Base-by-base conservation (phyloP, 306 rosid genomes). In the Glycyrrhiza uralensis region DNA sequence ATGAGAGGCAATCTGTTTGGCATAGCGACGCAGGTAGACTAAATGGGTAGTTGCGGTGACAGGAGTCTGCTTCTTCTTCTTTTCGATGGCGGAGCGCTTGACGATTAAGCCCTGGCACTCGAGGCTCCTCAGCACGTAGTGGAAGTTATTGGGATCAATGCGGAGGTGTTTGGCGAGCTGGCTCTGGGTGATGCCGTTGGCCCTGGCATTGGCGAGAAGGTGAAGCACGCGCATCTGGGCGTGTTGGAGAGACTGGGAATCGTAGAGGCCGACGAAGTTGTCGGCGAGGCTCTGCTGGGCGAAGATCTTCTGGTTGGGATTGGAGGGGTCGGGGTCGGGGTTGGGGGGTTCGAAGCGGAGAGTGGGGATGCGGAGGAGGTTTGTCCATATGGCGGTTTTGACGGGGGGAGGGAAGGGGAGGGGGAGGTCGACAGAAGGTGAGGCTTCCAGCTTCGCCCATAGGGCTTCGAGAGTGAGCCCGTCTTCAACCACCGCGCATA, bases 81-180 rank as follows among this genome's bases (percentile, higher is more conserved):
- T 88, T 62, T 91, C 84, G 35, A 94, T 71, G 0, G 96, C 96
- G 66, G 89, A 77, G 38, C 81, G 90, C 88, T 89, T 79, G 20
- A 84, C 87, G 50, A 94, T 83, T 33, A 91, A 80, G 5, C 97
- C 97, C 71, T 87, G 97, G 41, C 89, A 83, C 66, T 94, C 98
- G 1, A 94, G 97, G 69, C 71, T 86, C 80, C 71, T 83, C 69
- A 91, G 63, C 11, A 88, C 88, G 45, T 94, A 91, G 66, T 76
- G 81, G 24, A 91, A 85, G 75, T 91, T 91, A 52, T 67, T 89
- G 4, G 83, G 81, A 74, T 87, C 88, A 22, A 89, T 81, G 23
- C 81, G 86, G 59, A 94, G 78, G 8, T 82, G 88, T 64, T 91
- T 91, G 11, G 86, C 88, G 62, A 94, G 88, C 38, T 91, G 88